A percentile compares a stretch with the other conserved stretches of the same genome.
phyloP scores from a whole-genome alignment of 1,284 basidiomycete genomes.

The Veloboletus limbatus region DNA sequence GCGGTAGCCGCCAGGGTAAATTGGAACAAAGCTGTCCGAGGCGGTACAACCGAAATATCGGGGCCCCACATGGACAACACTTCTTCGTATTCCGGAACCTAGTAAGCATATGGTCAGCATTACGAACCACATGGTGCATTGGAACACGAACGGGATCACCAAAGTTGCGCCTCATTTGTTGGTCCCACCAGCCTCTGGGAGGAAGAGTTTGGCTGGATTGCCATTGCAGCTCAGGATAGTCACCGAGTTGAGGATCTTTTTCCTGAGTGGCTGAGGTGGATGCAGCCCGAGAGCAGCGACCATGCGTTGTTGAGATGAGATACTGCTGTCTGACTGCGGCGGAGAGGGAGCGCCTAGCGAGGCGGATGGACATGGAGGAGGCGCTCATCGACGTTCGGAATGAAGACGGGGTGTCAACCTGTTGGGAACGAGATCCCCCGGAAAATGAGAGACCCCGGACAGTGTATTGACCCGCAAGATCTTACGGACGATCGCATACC shows the following conservation, averaged over 20 bases:
- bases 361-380: constrained; percentile 13
- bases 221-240: constrained; percentile 76
- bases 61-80: constrained; percentile 87
- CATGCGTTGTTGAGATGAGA: not conserved
- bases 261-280: constrained; percentile 34
- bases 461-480: constrained; percentile 12
- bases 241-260: constrained; percentile 64
- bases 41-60: constrained; percentile 61
- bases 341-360: constrained; percentile 15
- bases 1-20: constrained; percentile 57
- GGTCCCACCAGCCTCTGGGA: constrained; percentile 80
- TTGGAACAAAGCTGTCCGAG: constrained; percentile 57
- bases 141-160: constrained; percentile 68
- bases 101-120: constrained; percentile 17
- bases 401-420: constrained; percentile 4
- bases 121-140: not conserved
- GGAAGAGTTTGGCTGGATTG: constrained; percentile 66
- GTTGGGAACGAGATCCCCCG: constrained; percentile 28
- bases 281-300: constrained; percentile 18
- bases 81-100: constrained; percentile 86
- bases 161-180: constrained; percentile 80
- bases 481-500: constrained; percentile 20
- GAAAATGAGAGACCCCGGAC: constrained; percentile 19
- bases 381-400: constrained; percentile 16
- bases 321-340: constrained; percentile 2